Conservation (phyloP, 139 green algal genomes). For the Chlamydomonas schloesseri region DNA sequence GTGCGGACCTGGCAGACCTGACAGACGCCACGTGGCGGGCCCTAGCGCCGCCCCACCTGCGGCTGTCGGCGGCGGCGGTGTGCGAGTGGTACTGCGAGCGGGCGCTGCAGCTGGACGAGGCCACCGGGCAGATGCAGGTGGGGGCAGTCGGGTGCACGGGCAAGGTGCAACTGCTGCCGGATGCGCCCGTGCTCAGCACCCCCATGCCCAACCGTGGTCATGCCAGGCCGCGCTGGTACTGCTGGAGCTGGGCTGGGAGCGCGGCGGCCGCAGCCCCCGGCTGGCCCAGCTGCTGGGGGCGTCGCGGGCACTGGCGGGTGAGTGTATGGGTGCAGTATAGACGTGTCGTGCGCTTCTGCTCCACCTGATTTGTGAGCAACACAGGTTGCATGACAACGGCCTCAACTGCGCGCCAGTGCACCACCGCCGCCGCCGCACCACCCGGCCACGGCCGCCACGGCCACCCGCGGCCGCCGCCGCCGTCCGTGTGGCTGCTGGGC, state of each 20-base stretch:
- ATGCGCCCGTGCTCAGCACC: too few species aligned
- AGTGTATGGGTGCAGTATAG: background rate
- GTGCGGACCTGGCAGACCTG: conserved; percentile 11
- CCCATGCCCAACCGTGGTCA: too few species aligned
- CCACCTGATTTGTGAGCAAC: too few species aligned
- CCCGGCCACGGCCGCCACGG: too few species aligned
- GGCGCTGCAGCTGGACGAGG: conserved; percentile 38
- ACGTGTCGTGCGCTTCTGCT: too few species aligned
- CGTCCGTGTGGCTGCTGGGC: background rate
- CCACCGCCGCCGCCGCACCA: too few species aligned
- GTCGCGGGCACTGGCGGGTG: conserved; percentile 20
- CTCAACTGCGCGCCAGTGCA: too few species aligned
- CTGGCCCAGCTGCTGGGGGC: conserved; percentile 27
- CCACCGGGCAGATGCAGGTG: conserved; percentile 29
- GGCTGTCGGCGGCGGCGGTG: background rate
- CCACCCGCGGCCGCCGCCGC: too few species aligned
- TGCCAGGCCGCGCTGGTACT: conserved; percentile 14
- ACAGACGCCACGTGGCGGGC: conserved; percentile 9
- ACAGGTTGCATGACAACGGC: too few species aligned
- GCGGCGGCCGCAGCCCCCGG: background rate
- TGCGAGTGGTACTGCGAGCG: conserved; percentile 34
- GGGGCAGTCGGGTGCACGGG: background rate
- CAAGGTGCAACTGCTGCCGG: too few species aligned
- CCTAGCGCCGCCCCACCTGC: background rate
- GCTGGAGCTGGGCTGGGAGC: conserved; percentile 33